Percentiles rank a stretch among this genome's conserved stretches.
These are phyloP conservation scores for Shiraia bambusicola DNA, from an alignment of 2,329 filamentous ascomycete genomes.

Conservation along the genomic window DNA sequence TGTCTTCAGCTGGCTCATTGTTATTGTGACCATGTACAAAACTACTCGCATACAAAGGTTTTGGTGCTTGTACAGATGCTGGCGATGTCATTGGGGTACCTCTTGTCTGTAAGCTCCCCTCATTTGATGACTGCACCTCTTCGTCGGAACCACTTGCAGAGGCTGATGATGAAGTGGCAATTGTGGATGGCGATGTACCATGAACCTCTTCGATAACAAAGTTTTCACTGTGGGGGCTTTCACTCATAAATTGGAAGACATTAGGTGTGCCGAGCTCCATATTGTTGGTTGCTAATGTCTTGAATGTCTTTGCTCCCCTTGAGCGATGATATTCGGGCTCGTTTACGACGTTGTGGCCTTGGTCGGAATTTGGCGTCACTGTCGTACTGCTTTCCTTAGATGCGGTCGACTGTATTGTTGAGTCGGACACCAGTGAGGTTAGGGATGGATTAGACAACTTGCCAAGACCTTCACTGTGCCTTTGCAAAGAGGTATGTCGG, in stretches of 20 bases:
- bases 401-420: slow-evolving; percentile 44
- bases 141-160: slow-evolving; percentile 20
- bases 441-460: slow-evolving; percentile 45
- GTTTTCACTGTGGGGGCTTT: slow-evolving; percentile 13
- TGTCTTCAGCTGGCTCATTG: slow-evolving; percentile 13
- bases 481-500: slow-evolving; percentile 38
- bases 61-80: slow-evolving; percentile 29
- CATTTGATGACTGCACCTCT: slow-evolving; percentile 25
- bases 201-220: slow-evolving; percentile 9
- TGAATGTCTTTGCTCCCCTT: slow-evolving; percentile 15
- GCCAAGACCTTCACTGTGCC: slow-evolving; percentile 30
- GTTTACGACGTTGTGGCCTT: slow-evolving; percentile 31
- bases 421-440: slow-evolving; percentile 45
- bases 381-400: slow-evolving; percentile 52
- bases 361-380: slow-evolving; percentile 48
- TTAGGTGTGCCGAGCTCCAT: slow-evolving; percentile 24
- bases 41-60: slow-evolving; percentile 37
- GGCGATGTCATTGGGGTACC: slow-evolving; percentile 37
- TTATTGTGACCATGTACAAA: slow-evolving; percentile 30
- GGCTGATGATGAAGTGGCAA: slow-evolving; percentile 24
- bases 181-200: slow-evolving; percentile 18
- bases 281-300: slow-evolving; percentile 12
- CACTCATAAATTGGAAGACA: slow-evolving; percentile 35
- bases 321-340: slow-evolving; percentile 23
- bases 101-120: slow-evolving; percentile 18